Evolutionary conservation across 345 rosid species (phyloP), one percentile per base, ranked within the genome.

Genomic region (Psidium friedrichsthalianum): DNA sequence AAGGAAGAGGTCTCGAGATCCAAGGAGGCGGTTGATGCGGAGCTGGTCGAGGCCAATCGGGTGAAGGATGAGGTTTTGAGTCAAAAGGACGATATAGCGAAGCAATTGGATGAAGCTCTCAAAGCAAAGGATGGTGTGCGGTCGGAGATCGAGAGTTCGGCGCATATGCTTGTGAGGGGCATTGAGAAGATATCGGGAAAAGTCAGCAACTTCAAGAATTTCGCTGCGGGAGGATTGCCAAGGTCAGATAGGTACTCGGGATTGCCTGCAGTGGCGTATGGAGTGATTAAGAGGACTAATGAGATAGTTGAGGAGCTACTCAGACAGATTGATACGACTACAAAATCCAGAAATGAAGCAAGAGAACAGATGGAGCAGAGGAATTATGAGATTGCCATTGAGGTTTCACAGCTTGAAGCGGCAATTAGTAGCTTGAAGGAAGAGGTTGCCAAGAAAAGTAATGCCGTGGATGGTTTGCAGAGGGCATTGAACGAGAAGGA

Each of bases 391-490:
- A 96, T 98, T 85, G 99, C 99, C 56, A 95, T 98, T 83, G 99
- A 98, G 90, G 99, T 98, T 89, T 98, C 99, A 25, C 95, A 96
- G 92, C 94, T 98, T 83, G 99, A 98, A 90, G 96, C 99, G 56
- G 89, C 97, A 0, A 94, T 98, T 86, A 90, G 94, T 88, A 92
- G 93, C 59, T 88, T 98, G 88, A 88, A 91, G 86, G 95, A 93
- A 15, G 99, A 96, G 86, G 93, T 94, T 69, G 93, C 87, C 0
- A 90, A 93, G 87, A 98, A 94, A 89, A 89, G 89, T 85, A 88
- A 86, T 8, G 18, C 53, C 74, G 76, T 94, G 56, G 96, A 94
- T 85, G 89, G 88, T 82, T 91, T 95, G 84, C 94, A 95, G 93
- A 94, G 88, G 83, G 87, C 22, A 57, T 83, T 93, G 84, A 89